Evolutionary conservation across 805 yeast species (phyloP).

Genomic region (Wickerhamomyces sydowiorum): DNA sequence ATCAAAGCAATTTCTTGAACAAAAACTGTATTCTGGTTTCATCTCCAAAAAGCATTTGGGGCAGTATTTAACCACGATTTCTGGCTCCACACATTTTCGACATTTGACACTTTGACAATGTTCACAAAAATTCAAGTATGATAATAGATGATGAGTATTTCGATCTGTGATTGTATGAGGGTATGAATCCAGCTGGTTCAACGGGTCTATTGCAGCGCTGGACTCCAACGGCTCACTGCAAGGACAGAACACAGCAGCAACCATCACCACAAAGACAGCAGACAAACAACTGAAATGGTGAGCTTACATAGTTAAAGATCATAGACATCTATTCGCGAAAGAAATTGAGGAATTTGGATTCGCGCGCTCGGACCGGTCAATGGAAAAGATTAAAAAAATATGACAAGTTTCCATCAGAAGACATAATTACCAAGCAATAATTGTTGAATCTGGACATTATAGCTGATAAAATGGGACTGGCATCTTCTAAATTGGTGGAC

Average conservation of each 20-base stretch:
- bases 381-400: too few species aligned
- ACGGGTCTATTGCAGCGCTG: not conserved
- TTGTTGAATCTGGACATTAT: not conserved
- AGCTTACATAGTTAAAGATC: not conserved
- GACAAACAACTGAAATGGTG: not conserved
- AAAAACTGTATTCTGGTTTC: conserved; percentile 16
- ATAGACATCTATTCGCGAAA: not conserved
- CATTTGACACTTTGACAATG: conserved; percentile 22
- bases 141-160: conserved; percentile 12
- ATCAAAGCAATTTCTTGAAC: conserved; percentile 22
- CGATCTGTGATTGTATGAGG: conserved; percentile 17
- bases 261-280: too few species aligned
- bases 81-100: conserved; percentile 21
- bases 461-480: conserved; percentile 39
- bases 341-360: too few species aligned
- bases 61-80: conserved; percentile 20
- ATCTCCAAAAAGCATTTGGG: conserved; percentile 21
- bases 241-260: conserved; percentile 18
- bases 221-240: conserved; percentile 19
- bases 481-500: conserved; percentile 58
- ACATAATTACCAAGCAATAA: not conserved
- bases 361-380: too few species aligned
- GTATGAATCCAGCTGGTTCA: conserved; percentile 10
- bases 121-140: conserved; percentile 17
- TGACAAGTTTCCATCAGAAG: not conserved